phyloP scores from a whole-genome alignment of 306 rosid genomes.

The Adenanthera pavonina region DNA sequence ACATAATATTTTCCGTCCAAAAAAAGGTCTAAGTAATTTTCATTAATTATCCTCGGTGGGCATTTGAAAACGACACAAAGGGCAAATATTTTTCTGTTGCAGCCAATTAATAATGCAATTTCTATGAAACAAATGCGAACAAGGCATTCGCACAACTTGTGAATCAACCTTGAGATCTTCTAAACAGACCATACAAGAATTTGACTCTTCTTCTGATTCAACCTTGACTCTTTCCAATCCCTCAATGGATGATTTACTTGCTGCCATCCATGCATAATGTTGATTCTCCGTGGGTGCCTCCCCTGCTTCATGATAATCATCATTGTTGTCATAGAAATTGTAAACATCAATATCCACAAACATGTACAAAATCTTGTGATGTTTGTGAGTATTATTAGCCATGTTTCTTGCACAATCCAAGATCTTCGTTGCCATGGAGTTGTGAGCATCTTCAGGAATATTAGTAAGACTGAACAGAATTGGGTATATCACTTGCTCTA shows the following conservation, averaged over 20 bases:
- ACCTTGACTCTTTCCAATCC: not conserved
- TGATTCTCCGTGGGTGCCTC: too few species aligned
- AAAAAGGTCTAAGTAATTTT: too few species aligned
- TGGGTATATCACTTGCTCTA: too few species aligned
- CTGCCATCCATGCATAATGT: not conserved
- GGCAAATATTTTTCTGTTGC: not conserved
- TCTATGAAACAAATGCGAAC: constrained; percentile 21
- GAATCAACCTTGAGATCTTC: not conserved
- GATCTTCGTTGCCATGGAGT: not conserved
- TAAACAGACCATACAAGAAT: not conserved
- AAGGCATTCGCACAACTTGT: not conserved
- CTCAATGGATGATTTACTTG: not conserved
- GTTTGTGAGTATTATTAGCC: not conserved
- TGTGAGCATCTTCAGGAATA: not conserved
- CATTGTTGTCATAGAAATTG: not conserved
- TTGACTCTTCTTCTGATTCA: not conserved
- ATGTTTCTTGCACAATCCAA: not conserved
- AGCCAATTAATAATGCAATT: constrained; percentile 26
- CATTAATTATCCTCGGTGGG: not conserved
- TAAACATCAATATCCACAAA: not conserved
- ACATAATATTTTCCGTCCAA: too few species aligned
- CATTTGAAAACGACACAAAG: constrained; percentile 29
- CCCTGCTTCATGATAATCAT: too few species aligned
- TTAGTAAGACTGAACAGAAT: not conserved
- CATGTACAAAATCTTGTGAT: not conserved